Evolutionary conservation across 1,284 basidiomycete genomes (phyloP).

Genomic region (Somion occarium): DNA sequence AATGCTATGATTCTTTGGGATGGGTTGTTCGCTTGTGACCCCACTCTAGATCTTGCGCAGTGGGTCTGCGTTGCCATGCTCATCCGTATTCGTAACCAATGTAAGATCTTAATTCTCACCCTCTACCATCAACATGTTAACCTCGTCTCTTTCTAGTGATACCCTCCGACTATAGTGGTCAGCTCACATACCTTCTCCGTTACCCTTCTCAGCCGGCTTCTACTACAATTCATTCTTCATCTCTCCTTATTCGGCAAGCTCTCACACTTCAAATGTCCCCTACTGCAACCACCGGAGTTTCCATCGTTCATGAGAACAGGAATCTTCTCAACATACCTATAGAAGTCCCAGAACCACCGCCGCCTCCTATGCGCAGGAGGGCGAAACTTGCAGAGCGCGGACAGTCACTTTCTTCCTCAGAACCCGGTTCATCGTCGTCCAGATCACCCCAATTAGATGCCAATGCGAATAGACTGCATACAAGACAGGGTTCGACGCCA

Average conservation of each 20-base stretch:
- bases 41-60: conserved; percentile 65
- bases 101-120: conserved; percentile 35
- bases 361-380: conserved; percentile 35
- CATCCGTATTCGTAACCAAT: conserved; percentile 81
- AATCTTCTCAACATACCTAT: conserved; percentile 69
- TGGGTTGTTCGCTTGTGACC: conserved; percentile 82
- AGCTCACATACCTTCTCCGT: conserved; percentile 78
- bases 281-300: conserved; percentile 66
- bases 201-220: conserved; percentile 59
- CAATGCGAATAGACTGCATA: conserved; percentile 17
- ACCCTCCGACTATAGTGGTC: conserved; percentile 77
- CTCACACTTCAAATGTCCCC: conserved; percentile 72
- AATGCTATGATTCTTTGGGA: conserved; percentile 88
- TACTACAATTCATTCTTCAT: conserved; percentile 44
- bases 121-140: conserved; percentile 1
- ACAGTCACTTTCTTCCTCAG: conserved; percentile 22
- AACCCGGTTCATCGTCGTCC: neutral
- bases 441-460: neutral
- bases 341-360: conserved; percentile 53
- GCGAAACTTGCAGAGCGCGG: conserved; percentile 24
- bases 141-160: conserved; percentile 58
- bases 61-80: conserved; percentile 93
- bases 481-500: conserved; percentile 39
- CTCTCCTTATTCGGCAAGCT: conserved; percentile 79
- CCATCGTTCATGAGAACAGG: conserved; percentile 76